Evolutionary conservation across 768 basidiomycete genomes (phyloP), one percentile per base, ranked within the genome.

Genomic region (Porphyrellus cyaneotinctus): DNA sequence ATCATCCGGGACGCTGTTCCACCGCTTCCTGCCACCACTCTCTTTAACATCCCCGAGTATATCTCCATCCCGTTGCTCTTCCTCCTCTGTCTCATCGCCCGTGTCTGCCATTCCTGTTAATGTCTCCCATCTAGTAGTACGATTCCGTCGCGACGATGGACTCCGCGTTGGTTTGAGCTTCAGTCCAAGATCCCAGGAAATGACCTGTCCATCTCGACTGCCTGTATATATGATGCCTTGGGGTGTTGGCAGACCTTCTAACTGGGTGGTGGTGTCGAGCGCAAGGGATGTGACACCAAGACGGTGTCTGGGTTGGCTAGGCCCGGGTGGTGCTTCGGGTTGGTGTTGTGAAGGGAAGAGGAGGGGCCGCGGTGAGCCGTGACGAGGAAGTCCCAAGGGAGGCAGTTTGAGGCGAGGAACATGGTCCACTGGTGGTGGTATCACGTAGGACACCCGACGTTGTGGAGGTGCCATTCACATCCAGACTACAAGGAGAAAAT

Each of bases 161-260:
- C 28, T 51, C 72, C 80, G 67, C 66, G 83, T 66, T 33, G 62
- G 61, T 48, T 69, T 71, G 78, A 85, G 83, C 10, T 80, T 72
- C 11, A 92, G 73, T 5, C 78, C 81, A 23, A 95, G 75, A 64
- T 97, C 94, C 90, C 92, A 95, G 10, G 87, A 82, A 35, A 94
- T 84, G 42, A 95, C 76, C 38, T 92, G 75, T 0, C 94, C 94
- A 72, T 97, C 94, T 52, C 94, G 75, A 22, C 91, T 93, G 24
- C 87, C 93, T 3, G 91, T 84, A 66, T 97, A 97, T 3, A 97
- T 71, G 37, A 97, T 94, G 6, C 94, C 94, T 58, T 90, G 84
- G 0, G 94, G 93, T 5, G 77, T 63, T 6, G 68, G 53, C n/a
- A 74, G 75, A 6, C 86, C 86, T n/a, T 78, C 65, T 8, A 97